phyloP scores from a whole-genome alignment of 352 stramenopile species.

The Globisporangium camurandrum region DNA sequence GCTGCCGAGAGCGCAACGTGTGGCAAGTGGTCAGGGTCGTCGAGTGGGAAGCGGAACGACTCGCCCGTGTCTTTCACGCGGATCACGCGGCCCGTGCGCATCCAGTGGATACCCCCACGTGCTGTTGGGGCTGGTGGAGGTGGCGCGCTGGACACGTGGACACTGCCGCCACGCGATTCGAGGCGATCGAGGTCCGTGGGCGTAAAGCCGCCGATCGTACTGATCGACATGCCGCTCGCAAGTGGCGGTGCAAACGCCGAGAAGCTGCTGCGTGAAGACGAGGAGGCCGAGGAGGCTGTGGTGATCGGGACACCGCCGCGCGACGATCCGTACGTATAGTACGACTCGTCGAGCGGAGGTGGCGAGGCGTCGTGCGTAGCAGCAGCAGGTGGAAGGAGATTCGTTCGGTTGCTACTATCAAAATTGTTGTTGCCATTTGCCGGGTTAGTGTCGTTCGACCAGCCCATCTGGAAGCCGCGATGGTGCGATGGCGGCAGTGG shows the following conservation, averaged over 20 bases:
- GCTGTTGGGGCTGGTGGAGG: no score
- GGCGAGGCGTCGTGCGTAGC: no score
- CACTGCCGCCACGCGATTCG: no score
- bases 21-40: conserved; percentile 48
- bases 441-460: background rate
- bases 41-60: conserved; percentile 66
- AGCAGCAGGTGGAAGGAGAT: no score
- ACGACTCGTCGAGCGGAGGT: conserved; percentile 10
- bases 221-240: conserved; percentile 1
- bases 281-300: no score
- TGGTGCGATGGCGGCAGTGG: no score
- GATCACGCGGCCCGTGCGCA: conserved; percentile 61
- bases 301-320: no score
- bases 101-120: conserved; percentile 42
- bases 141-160: no score
- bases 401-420: no score
- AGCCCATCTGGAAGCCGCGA: conserved; percentile 1
- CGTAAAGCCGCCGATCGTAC: background rate
- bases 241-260: no score
- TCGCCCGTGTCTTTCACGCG: conserved; percentile 65
- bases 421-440: no score
- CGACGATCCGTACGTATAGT: conserved; percentile 4
- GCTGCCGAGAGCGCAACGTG: conserved; percentile 23
- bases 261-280: no score
- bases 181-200: background rate